phyloP scores from a whole-genome alignment of 176 grass and related monocot genomes.

The Cenchrus purpureus region DNA sequence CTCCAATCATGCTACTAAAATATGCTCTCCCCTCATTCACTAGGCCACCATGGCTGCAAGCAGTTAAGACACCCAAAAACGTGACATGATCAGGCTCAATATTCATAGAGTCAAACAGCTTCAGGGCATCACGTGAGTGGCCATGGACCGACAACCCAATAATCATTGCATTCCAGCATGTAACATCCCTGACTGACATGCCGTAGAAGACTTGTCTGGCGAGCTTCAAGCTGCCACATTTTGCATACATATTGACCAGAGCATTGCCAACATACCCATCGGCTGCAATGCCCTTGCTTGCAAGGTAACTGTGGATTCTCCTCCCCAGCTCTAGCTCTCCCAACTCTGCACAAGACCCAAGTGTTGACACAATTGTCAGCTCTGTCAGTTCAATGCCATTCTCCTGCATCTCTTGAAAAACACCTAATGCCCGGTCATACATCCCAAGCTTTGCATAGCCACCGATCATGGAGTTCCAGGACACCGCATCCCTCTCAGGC shows the following conservation, averaged over 20 bases:
- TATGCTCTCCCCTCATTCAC: conserved; percentile 57
- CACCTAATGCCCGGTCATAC: conserved; percentile 36
- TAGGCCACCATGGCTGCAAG: conserved; percentile 73
- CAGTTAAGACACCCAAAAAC: conserved; percentile 67
- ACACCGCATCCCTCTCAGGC: conserved; percentile 55
- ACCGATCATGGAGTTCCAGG: conserved; percentile 76
- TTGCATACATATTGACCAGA: conserved; percentile 81
- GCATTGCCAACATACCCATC: conserved; percentile 73
- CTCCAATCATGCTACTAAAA: conserved; percentile 55
- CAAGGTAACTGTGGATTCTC: conserved; percentile 57
- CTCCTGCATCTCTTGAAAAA: conserved; percentile 62
- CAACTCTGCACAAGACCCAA: conserved; percentile 60
- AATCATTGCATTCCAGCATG: conserved; percentile 76
- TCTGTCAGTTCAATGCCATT: conserved; percentile 56
- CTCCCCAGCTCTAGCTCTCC: conserved; percentile 51
- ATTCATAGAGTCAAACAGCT: conserved; percentile 63
- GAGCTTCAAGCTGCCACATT: conserved; percentile 59
- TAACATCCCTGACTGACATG: conserved; percentile 60
- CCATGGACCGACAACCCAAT: conserved; percentile 69
- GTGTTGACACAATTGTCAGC: conserved; percentile 57
- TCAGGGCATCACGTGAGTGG: conserved; percentile 47
- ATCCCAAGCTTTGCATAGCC: conserved; percentile 50
- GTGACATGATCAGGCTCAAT: conserved; percentile 57
- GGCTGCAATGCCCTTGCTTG: conserved; percentile 45
- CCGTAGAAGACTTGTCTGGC: conserved; percentile 55